Conservation (phyloP, 768 basidiomycete species). For the Mrakia frigida region DNA sequence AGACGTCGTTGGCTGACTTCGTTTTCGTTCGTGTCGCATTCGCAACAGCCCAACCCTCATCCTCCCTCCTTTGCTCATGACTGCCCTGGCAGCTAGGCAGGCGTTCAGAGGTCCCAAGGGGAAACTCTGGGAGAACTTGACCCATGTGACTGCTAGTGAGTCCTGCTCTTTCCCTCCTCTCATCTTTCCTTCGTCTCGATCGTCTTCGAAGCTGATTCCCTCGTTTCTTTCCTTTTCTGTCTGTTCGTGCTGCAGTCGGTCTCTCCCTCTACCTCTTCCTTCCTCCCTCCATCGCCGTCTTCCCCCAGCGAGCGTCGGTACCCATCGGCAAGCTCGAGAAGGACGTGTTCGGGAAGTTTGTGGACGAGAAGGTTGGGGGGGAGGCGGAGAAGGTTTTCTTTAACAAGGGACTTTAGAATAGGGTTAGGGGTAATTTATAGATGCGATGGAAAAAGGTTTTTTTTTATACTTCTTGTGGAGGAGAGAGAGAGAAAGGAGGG, state of each 20-base stretch:
- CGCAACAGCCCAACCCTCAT: conserved; percentile 47
- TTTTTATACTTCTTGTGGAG: background rate
- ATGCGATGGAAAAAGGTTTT: background rate
- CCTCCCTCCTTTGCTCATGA: conserved; percentile 47
- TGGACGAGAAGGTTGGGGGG: conserved; percentile 31
- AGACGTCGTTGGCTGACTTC: background rate
- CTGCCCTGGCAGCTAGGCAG: conserved; percentile 42
- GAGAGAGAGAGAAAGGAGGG: no score
- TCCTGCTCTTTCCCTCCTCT: background rate
- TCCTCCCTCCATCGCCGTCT: conserved; percentile 47
- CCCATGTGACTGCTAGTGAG: conserved; percentile 42
- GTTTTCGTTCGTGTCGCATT: background rate
- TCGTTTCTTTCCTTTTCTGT: background rate
- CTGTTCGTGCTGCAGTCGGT: no score
- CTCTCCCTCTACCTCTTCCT: conserved; percentile 46
- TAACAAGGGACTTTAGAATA: conserved; percentile 46
- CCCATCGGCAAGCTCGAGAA: conserved; percentile 44
- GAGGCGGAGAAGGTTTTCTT: conserved; percentile 43
- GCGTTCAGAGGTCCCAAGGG: conserved; percentile 44
- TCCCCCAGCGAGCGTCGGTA: conserved; percentile 45
- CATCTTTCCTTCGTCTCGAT: background rate
- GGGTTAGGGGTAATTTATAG: background rate
- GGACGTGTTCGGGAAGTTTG: conserved; percentile 15
- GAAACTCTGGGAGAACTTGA: conserved; percentile 36
- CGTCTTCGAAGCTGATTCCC: background rate